Percentiles rank a stretch among this genome's conserved stretches.
Conservation (phyloP, 805 yeast genomes). For the Clavispora fructus region DNA sequence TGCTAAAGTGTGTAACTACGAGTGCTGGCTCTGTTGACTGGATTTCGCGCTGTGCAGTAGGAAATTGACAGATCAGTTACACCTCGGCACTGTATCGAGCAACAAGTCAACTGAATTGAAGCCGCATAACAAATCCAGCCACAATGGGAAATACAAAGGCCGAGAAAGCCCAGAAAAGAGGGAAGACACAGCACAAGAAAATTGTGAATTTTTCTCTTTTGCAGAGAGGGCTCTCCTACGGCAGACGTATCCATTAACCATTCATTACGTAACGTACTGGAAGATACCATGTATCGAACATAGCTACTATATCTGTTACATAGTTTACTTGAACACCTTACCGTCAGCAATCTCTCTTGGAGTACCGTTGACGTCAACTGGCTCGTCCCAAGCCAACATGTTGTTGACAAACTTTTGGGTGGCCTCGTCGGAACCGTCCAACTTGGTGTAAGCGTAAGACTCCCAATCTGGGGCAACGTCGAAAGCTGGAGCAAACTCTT, state of each 20-base stretch:
- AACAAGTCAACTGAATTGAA: no score
- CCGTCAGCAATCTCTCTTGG: constrained; percentile 91
- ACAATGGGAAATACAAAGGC: no score
- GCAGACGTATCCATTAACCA: background rate
- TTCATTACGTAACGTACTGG: background rate
- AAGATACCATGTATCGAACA: background rate
- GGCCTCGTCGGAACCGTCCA: constrained; percentile 73
- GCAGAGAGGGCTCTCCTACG: no score
- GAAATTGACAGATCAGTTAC: no score
- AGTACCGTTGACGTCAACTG: constrained; percentile 75
- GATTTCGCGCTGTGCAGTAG: no score
- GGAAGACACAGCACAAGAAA: no score
- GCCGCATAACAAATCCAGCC: no score
- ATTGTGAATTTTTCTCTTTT: no score
- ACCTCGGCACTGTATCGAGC: no score
- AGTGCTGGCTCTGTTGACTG: no score
- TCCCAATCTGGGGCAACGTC: constrained; percentile 99
- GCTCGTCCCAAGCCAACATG: constrained; percentile 99
- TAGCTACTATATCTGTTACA: background rate
- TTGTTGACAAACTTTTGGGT: constrained; percentile 77
- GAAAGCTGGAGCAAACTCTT: constrained; percentile 85
- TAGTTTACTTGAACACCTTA: constrained; percentile 85
- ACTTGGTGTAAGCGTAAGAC: constrained; percentile 77
- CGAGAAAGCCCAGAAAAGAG: no score
- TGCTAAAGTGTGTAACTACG: no score